These are phyloP conservation scores for Alternaria angustiovoidea DNA, from an alignment of 2,329 filamentous ascomycete genomes.

Conservation along the genomic window DNA sequence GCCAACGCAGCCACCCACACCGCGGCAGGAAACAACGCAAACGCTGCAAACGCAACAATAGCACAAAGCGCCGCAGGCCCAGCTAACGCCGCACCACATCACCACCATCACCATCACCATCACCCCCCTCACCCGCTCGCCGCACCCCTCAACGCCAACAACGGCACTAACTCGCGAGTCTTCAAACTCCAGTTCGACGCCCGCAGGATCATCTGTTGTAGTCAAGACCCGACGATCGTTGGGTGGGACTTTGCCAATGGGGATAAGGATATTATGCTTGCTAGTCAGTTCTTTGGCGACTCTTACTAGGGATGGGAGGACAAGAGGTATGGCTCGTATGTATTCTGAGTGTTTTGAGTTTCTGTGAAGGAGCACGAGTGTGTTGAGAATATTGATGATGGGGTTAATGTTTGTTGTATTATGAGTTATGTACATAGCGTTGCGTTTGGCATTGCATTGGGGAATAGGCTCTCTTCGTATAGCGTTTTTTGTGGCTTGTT, in stretches of 20 bases:
- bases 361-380: too few relatives aligned
- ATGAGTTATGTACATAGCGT: not conserved
- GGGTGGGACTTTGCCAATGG: conserved; percentile 97
- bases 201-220: conserved; percentile 91
- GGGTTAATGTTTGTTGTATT: not conserved
- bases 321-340: not conserved
- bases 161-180: conserved; percentile 64
- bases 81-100: conserved; percentile 27
- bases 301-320: conserved; percentile 26
- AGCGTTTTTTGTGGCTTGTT: not conserved
- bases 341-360: not conserved
- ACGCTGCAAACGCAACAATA: conserved; percentile 16
- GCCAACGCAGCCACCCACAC: conserved; percentile 9
- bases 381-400: not conserved
- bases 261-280: conserved; percentile 80
- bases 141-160: conserved; percentile 27
- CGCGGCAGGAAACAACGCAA: not conserved
- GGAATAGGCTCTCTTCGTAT: not conserved
- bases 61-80: conserved; percentile 23
- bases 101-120: conserved; percentile 42
- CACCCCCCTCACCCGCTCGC: conserved; percentile 41
- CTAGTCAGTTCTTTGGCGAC: conserved; percentile 76
- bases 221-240: conserved; percentile 88
- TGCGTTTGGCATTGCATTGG: not conserved
- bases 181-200: conserved; percentile 98